Evolutionary conservation across 164 flowering plant genomes (phyloP), one percentile per base, ranked within the genome.

Genomic region (Taxillus chinensis): DNA sequence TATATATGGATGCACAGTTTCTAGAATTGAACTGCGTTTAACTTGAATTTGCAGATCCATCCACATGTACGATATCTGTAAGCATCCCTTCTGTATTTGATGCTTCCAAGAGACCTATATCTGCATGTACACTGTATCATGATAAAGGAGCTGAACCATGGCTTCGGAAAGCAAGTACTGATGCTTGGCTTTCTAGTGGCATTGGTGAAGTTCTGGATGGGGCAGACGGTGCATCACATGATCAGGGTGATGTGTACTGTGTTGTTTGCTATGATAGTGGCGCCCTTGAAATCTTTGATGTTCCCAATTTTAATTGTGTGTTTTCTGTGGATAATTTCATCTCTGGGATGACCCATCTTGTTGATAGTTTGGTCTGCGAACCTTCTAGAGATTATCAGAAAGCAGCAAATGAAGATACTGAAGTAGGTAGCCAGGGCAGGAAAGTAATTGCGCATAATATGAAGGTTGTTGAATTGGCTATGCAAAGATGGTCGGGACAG

Each of bases 131-230:
- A 5, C 78, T 95, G 57, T 95, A 95, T 76, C 93, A 91, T 73
- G 99, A 95, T 73, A 86, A 81, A 75, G 98, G 96, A 46, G 88
- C 93, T 51, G 96, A 89, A 64, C 96, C 99, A 54, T 95, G 99
- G 99, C 84, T 91, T 14, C 79, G 88, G 49, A 91, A 83, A 78
- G 72, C 99, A 39, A 95, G 95, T 77, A 81, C 90, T 48, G 99
- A 91, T 80, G 97, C 99, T 55, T 91, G 99, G 99, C 98, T 95
- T 69, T 84, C 93, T 59, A 81, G 84, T 67, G 98, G 99, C 10
- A 56, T 85, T 38, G 79, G 82, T 48, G 99, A 86, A 79, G 81
- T 89, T 48, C 78, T 85, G 65, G 99, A 91, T 75, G 96, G 96
- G 60, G 70, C 83, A 57, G 99, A 91, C 79, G 92, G 95, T 60